Base-by-base conservation (phyloP, 2,329 filamentous ascomycete species). In the Cordyceps cicadae region DNA sequence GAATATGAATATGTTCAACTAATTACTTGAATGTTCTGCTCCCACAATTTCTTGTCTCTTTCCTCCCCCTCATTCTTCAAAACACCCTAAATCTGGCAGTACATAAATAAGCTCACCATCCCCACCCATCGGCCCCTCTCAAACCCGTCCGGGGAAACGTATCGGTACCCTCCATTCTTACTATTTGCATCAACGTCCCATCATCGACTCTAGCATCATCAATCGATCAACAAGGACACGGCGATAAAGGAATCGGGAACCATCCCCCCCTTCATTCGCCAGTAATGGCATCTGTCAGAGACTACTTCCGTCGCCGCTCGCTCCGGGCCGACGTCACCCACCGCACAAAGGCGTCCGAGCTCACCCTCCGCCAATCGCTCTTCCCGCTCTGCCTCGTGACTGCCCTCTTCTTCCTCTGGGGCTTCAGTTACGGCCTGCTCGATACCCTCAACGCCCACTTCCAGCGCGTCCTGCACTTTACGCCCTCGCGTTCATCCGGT, bases 301-400 rank as follows among this genome's bases (percentile, higher is more conserved):
- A 73, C 24, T 81, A 80, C 66, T 64, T 79, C 68, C 75, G 73
- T 68, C 70, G 70, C 52, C 74, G 77, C 45, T 77, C 78, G 50
- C 75, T 80, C 64, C 76, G 73, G 63, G 74, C 75, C 63, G 72
- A 74, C 59, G 76, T 79, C 61, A 65, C 71, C 57, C 68, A 70
- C 63, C 70, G 72, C 50, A 80, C 77, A 17, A 74, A 68, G 54
- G 76, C 76, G 1, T 76, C 77, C 9, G 75, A 88, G 70, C 75
- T 90, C 63, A 89, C 86, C 0, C 70, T 89, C 34, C 77, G 84
- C 57, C 79, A 88, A 67, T 90, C 87, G 14, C 77, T 90, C 58
- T 81, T 82, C 65, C 88, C 87, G 3, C 79, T 90, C 51, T 76
- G 77, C 59, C 78, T 91, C 5, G 76, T 77, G 51, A 79, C 77